Conservation (phyloP, 2,329 filamentous ascomycete species). For the Chalaropsis ovoidea region DNA sequence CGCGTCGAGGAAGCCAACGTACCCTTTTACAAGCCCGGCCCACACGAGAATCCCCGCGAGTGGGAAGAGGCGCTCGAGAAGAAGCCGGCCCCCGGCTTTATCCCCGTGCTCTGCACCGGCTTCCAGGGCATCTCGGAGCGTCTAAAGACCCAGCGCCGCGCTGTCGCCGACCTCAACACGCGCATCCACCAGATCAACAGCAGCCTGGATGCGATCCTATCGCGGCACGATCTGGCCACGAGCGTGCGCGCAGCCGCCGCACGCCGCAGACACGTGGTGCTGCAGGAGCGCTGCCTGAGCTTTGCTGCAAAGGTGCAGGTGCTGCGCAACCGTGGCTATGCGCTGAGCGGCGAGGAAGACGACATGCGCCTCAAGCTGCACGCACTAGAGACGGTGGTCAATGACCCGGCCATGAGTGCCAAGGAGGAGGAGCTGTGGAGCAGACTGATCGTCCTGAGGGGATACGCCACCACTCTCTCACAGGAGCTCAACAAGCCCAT, state of each 20-base stretch:
- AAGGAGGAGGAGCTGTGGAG: conserved; percentile 81
- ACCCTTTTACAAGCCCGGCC: conserved; percentile 63
- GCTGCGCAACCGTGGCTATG: conserved; percentile 69
- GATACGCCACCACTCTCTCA: conserved; percentile 61
- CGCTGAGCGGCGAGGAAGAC: conserved; percentile 69
- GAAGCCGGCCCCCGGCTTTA: conserved; percentile 65
- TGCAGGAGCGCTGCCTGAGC: conserved; percentile 62
- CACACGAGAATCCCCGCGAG: conserved; percentile 62
- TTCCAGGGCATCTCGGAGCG: conserved; percentile 63
- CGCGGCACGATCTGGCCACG: conserved; percentile 65
- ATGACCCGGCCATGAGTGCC: conserved; percentile 64
- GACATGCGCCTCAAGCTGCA: conserved; percentile 62
- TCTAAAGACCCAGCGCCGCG: conserved; percentile 60
- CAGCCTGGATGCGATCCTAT: conserved; percentile 59
- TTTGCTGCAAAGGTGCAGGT: conserved; percentile 73
- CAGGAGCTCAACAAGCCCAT: conserved; percentile 63
- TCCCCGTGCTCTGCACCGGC: conserved; percentile 65
- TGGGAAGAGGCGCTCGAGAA: conserved; percentile 78
- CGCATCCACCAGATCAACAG: conserved; percentile 72
- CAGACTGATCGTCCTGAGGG: conserved; percentile 62
- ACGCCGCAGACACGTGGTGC: conserved; percentile 58
- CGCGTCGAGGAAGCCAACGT: conserved; percentile 63
- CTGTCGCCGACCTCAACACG: conserved; percentile 58
- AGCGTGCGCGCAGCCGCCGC: conserved; percentile 65
- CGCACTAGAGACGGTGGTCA: conserved; percentile 56